Evolutionary conservation across 192 early-diverging fungal genomes (phyloP), one percentile per base, ranked within the genome.

Genomic region (Coemansia sp.): DNA sequence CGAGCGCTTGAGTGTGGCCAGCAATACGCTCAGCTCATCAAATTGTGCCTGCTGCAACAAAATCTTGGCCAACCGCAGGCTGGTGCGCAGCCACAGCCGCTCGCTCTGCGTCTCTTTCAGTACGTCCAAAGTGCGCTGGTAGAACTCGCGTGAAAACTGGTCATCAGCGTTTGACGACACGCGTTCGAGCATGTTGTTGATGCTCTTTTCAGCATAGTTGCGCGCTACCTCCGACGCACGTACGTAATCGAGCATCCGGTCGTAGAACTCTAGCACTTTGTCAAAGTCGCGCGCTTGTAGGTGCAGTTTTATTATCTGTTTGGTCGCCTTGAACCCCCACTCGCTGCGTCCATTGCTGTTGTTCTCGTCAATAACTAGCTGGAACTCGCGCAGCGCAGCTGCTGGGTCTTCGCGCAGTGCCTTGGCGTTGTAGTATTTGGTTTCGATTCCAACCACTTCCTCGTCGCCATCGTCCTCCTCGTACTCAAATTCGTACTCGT

Each of bases 381-480:
- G 53, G 51, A 81, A 71, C 58, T 81, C 78, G 19, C 28, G 20
- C 4, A 71, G 12, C 6, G 68, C 78, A 15, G 46, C 62, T 17
- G 22, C 65, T 21, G 58, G 56, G 51, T 81, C 65, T 10, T 71
- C 78, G 10, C 68, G 64, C n/a, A 64, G 71, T 11, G 65, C 68
- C 40, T 81, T 74, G 50, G 78, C 78, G 57, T 74, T 74, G 72
- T 81, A 81, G 63, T 74, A 81, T 53, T 74, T 74, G 58, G 62
- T 81, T 57, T 81, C 78, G 31, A 74, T 49, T 5, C 68, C 65
- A 12, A 74, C 23, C 9, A 63, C 65, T 22, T 68, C 65, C 62
- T 62, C 62, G 7, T 61, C 55, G 11, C 64, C 69, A 20, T 77
- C 74, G 44, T 72, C 70, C 52, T 81, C 78, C 44, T 74, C 72